Evolutionary conservation across 2,329 filamentous ascomycete genomes (phyloP).

Genomic region (Phialocephala subalpina): DNA sequence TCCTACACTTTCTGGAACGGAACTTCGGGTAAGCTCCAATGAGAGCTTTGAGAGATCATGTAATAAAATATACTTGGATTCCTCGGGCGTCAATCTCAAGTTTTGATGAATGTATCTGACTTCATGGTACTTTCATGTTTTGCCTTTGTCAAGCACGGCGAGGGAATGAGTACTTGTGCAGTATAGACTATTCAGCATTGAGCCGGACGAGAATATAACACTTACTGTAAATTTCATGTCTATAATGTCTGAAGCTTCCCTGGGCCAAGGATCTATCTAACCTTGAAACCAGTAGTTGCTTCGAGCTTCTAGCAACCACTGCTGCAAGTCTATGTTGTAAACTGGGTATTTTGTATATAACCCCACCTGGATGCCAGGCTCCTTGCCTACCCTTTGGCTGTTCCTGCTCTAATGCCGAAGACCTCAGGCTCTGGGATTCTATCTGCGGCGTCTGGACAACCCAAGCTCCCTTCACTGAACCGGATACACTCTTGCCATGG

Average conservation of each 20-base stretch:
- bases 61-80: too few species aligned
- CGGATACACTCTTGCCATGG: slow-evolving; percentile 33
- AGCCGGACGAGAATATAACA: too few species aligned
- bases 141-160: too few species aligned
- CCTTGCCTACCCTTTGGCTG: neutral
- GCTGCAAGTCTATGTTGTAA: neutral
- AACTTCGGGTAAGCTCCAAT: neutral
- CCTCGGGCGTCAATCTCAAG: too few species aligned
- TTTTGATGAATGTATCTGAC: too few species aligned
- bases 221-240: neutral
- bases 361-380: neutral
- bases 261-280: neutral
- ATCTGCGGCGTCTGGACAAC: slow-evolving; percentile 22
- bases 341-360: slow-evolving; percentile 3
- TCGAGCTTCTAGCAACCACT: too few species aligned
- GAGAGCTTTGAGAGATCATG: too few species aligned
- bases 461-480: slow-evolving; percentile 1
- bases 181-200: too few species aligned
- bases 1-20: neutral
- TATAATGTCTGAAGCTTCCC: neutral
- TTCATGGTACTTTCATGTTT: too few species aligned
- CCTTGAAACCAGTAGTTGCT: too few species aligned
- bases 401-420: neutral
- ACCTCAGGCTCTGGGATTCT: slow-evolving; percentile 11
- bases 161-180: too few species aligned